Base-by-base conservation (phyloP, 495 filamentous ascomycete species). In the Penicillium simplicissimum region DNA sequence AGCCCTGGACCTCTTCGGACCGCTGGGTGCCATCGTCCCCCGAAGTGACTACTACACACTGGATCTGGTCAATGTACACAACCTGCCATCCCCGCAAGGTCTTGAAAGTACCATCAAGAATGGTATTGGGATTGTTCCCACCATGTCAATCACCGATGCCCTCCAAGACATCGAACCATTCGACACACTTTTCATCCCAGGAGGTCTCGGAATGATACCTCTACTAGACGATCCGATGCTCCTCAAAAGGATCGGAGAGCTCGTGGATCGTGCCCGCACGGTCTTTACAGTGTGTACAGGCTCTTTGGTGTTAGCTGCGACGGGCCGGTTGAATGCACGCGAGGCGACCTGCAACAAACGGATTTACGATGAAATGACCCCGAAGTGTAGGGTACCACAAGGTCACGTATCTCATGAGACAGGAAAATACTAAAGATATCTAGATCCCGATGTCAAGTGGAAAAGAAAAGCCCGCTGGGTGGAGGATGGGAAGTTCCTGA, bases 11-110 rank as follows among this genome's bases (percentile, higher is more conserved):
- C 23, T 57, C 10, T 57, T 57, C 38, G 54, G 54, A 2, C 54
- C 54, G 14, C 10, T 57, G 15, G 54, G 54, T 8, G 38, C 38
- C 38, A 57, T 57, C 11, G 40, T 57, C 7, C 38, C 54, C 36
- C 37, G 54, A 0, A 57, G 54, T 15, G 54, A 57, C 38, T 57
- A 57, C 38, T 57, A 57, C 21, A 45, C 54, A 8, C 7, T 57
- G n/a, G 7, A 57, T 19, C 38, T 57, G 6, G 54, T 57, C 54
- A 52, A 34, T 52, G 25, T 52, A 5, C 48, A 52, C 48, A 52
- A 33, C 3, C 4, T 52, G 1, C 8, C 25, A 8, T 13, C 48
- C 8, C 48, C 48, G 11, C 23, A 34, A 1, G 48, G 48, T 6
- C 48, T 52, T 6, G 48, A 52, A 34, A 11, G 25, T 14, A 33